Evolutionary conservation across 2,329 filamentous ascomycete species (phyloP), one percentile per base, ranked within the genome.

Genomic region (Didymellaceae sp.): DNA sequence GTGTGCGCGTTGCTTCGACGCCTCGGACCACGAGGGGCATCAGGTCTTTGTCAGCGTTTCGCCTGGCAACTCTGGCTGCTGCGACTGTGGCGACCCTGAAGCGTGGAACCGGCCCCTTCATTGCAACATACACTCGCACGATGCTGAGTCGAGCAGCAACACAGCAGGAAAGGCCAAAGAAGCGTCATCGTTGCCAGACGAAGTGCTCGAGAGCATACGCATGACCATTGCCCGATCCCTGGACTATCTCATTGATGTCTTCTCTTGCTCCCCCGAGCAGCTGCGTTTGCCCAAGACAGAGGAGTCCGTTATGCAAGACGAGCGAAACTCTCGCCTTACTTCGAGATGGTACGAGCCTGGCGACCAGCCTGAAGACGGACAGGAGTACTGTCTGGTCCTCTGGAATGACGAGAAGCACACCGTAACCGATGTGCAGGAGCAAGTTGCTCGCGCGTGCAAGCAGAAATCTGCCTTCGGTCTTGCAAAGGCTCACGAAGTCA

Each of bases 341-440:
- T 84, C 88, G 0, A 86, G 86, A 38, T 92, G 91, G 74, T 94
- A 92, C 60, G 73, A 72, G 8, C 68, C 68, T 1, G 84, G 83
- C 1, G 85, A 89, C 62, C 78, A 84, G 28, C 69, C 75, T 6
- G 83, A 87, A 47, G 79, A 84, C 2, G 81, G 87, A 18, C 84
- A 84, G 10, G 90, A 96, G 63, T 99, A 88, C 72, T 88, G 90
- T 5, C 77, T 99, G 34, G 79, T 97, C 13, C 78, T 99, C 5
- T 99, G 94, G 94, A 99, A 99, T 63, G 94, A 99, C 59, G 94
- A 99, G 76, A 99, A 99, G 74, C 94, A 99, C 71, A 99, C 94
- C 0, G 87, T 97, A 33, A 84, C 86, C 37, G 94, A 99, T 70
- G 93, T 99, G 5, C 82, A 87, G 60, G 86, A 95, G 49, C 93